Evolutionary conservation across 202 grass and related monocot species (phyloP).

Genomic region (Cymbopogon flexuosus): DNA sequence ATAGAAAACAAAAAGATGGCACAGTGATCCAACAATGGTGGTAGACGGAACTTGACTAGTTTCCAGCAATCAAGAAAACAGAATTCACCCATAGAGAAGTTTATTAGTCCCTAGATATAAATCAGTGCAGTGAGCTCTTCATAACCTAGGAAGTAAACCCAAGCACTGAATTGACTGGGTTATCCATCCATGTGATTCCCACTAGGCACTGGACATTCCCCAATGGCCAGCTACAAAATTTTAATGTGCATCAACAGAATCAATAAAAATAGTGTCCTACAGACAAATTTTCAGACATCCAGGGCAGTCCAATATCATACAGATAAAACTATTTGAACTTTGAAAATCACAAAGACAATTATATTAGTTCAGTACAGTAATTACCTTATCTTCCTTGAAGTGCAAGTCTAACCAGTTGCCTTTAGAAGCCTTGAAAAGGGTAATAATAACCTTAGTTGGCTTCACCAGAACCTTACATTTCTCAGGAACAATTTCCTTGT

Average conservation of each 20-base stretch:
- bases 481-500: conserved; percentile 83
- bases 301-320: background rate
- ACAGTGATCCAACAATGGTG: too few relatives aligned
- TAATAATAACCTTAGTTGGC: conserved; percentile 58
- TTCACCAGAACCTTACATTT: conserved; percentile 78
- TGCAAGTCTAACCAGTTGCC: conserved; percentile 75
- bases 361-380: background rate
- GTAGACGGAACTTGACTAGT: too few relatives aligned
- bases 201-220: background rate
- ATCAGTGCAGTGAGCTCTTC: background rate
- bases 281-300: background rate
- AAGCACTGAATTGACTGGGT: background rate
- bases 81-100: background rate
- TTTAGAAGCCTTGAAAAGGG: conserved; percentile 67
- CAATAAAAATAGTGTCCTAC: background rate
- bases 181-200: background rate
- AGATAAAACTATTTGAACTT: background rate
- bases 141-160: background rate
- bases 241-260: background rate
- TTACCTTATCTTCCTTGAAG: conserved; percentile 91
- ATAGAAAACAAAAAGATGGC: too few relatives aligned
- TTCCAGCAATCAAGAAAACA: too few relatives aligned
- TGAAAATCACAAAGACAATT: background rate
- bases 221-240: background rate
- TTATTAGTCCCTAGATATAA: background rate